A percentile compares a stretch with the other conserved stretches of the same genome.
phyloP scores from a whole-genome alignment of 495 filamentous ascomycete genomes.

The Aspergillus wentii region DNA sequence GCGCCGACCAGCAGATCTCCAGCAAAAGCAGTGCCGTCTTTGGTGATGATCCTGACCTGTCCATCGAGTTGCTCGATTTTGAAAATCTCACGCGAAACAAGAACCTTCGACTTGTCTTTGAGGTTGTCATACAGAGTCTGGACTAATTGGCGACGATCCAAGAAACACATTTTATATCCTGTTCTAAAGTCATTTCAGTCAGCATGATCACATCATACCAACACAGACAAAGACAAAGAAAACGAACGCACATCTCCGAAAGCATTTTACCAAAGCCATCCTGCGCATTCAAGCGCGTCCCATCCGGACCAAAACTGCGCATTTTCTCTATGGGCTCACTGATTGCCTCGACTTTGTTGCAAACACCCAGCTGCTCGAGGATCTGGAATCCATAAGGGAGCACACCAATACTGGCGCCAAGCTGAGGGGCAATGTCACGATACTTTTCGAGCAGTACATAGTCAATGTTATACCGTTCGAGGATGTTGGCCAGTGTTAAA shows the following conservation, averaged over 20 bases:
- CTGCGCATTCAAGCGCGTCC: neutral
- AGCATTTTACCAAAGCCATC: slow-evolving; percentile 1
- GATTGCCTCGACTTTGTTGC: neutral
- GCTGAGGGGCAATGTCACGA: slow-evolving; percentile 1
- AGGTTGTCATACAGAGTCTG: slow-evolving; percentile 14
- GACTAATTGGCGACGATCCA: slow-evolving; percentile 23
- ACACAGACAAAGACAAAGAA: neutral
- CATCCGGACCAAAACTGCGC: slow-evolving; percentile 1
- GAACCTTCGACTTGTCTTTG: slow-evolving; percentile 10
- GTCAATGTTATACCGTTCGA: slow-evolving; percentile 9
- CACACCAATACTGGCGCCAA: slow-evolving; percentile 12
- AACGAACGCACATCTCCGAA: slow-evolving; percentile 8
- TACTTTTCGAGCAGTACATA: slow-evolving; percentile 14
- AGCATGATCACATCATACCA: neutral
- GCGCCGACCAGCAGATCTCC: slow-evolving; percentile 43
- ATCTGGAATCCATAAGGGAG: slow-evolving; percentile 11
- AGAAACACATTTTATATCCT: slow-evolving; percentile 12
- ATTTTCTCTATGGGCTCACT: neutral
- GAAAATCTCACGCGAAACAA: slow-evolving; percentile 3
- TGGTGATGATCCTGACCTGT: slow-evolving; percentile 5
- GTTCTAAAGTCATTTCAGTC: slow-evolving; percentile 5
- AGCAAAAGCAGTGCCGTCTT: slow-evolving; percentile 23
- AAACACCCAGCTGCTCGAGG: slow-evolving; percentile 14
- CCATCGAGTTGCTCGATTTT: slow-evolving; percentile 6
- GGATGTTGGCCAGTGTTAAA: slow-evolving; percentile 11